Base-by-base conservation (phyloP, 495 filamentous ascomycete genomes). In the Hypoxylon lienhwacheense region DNA sequence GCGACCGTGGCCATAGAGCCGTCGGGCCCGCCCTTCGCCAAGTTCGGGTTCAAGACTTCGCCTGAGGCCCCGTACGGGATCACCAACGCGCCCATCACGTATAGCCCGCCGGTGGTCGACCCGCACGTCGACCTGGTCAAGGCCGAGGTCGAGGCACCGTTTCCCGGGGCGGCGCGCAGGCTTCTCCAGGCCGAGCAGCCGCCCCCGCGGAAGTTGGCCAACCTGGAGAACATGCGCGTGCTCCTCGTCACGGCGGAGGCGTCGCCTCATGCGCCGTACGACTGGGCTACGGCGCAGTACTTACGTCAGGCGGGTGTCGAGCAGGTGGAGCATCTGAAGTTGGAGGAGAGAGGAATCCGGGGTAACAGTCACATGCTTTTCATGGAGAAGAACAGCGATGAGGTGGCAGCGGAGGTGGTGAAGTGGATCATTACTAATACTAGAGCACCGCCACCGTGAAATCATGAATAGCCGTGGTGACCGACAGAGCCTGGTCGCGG, bases 281-380 rank as follows among this genome's bases (percentile, higher is more conserved):
- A 87, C 57, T 80, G 76, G 64, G 82, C 73, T 55, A 80, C 75
- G 0, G 75, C 78, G 15, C 47, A 65, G 44, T 85, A 77, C 57
- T 64, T 84, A 48, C 56, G 70, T 46, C 82, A 87, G 63, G 80
- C 78, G 1, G 81, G 82, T 1, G 74, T 81, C 1, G 35, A 7
- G 22, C 20, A 60, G 3, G 70, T 73, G 4, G 63, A 78, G 42
- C 71, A 74, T 46, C 26, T 79, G 39, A 63, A 78, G 39, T 68
- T 85, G 44, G 65, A 55, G 0, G 65, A 79, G 55, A 39, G 55
- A 5, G 74, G 75, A 0, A 76, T 84, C 19, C 54, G 69, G 24
- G 82, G 84, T 1, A 85, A 85, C 61, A 81, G 76, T 7, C 81
- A 85, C 64, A 71, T 85, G 62, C 69, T 78, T 42, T 82, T 82